Evolutionary conservation across 306 rosid species (phyloP).

Genomic region (Mimosa pudica): DNA sequence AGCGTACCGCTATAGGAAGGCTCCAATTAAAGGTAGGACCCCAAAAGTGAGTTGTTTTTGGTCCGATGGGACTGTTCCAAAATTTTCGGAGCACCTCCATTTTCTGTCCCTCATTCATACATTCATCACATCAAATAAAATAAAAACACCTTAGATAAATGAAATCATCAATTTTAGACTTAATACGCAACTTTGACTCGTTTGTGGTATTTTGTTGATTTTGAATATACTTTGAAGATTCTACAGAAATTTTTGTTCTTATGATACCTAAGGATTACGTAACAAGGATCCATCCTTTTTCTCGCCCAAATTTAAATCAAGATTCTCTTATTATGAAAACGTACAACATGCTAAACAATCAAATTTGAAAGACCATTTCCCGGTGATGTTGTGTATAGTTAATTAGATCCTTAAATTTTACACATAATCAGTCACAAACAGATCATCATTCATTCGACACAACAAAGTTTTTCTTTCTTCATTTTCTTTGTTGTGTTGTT

Average conservation of each 20-base stretch:
- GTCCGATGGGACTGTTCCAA: constrained; percentile 67
- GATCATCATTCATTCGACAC: neutral
- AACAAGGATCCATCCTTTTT: neutral
- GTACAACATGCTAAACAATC: neutral
- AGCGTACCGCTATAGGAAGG: constrained; percentile 58
- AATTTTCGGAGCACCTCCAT: constrained; percentile 49
- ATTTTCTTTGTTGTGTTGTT: neutral
- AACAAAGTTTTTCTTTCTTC: neutral
- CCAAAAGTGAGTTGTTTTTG: constrained; percentile 69
- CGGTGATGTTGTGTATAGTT: neutral
- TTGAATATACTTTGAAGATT: neutral
- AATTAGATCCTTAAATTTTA: neutral
- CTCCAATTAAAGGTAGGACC: constrained; percentile 63
- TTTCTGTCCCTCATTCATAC: neutral
- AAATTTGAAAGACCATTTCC: neutral
- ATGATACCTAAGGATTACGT: neutral
- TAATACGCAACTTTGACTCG: neutral
- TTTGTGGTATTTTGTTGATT: neutral
- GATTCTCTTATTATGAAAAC: neutral
- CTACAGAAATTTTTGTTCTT: neutral
- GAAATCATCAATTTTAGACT: neutral
- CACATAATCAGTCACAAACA: neutral
- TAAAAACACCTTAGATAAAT: neutral
- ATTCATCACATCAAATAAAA: neutral
- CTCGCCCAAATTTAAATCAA: neutral